Conservation (phyloP, 805 yeast species). For the Vanderwaltozyma yarrowii region DNA sequence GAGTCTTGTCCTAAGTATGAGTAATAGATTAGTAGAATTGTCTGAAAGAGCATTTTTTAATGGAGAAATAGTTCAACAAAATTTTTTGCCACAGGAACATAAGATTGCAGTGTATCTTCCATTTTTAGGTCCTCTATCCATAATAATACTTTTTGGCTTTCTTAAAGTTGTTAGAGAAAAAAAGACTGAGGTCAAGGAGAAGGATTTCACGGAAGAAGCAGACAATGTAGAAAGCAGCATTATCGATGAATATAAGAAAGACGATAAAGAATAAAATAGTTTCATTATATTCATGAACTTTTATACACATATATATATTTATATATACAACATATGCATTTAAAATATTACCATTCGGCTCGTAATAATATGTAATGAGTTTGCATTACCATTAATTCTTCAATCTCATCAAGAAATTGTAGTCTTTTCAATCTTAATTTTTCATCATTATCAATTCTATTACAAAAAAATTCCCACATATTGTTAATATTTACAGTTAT, state of each 20-base stretch:
- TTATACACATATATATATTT: too few species aligned
- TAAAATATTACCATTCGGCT: constrained; percentile 16
- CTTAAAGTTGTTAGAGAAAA: constrained; percentile 37
- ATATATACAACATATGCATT: background rate
- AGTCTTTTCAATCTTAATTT: constrained; percentile 33
- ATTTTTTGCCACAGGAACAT: constrained; percentile 91
- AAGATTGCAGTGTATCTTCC: constrained; percentile 92
- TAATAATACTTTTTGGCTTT: constrained; percentile 49
- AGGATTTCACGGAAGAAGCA: background rate
- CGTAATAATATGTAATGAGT: constrained; percentile 41
- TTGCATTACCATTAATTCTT: constrained; percentile 42
- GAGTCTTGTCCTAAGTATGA: constrained; percentile 46
- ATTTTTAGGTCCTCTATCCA: constrained; percentile 70
- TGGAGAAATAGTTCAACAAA: constrained; percentile 90
- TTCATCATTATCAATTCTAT: constrained; percentile 31
- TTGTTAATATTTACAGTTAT: constrained; percentile 6
- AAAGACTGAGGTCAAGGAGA: background rate
- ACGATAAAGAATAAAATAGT: too few species aligned
- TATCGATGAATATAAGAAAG: constrained; percentile 1
- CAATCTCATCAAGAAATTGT: constrained; percentile 51
- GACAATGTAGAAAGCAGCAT: constrained; percentile 2
- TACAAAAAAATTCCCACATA: constrained; percentile 29
- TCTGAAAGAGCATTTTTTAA: constrained; percentile 75
- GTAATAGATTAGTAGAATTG: constrained; percentile 35
- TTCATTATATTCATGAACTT: too few species aligned